Evolutionary conservation across 2,329 filamentous ascomycete genomes (phyloP).

Genomic region (Periconia macrospinosa): DNA sequence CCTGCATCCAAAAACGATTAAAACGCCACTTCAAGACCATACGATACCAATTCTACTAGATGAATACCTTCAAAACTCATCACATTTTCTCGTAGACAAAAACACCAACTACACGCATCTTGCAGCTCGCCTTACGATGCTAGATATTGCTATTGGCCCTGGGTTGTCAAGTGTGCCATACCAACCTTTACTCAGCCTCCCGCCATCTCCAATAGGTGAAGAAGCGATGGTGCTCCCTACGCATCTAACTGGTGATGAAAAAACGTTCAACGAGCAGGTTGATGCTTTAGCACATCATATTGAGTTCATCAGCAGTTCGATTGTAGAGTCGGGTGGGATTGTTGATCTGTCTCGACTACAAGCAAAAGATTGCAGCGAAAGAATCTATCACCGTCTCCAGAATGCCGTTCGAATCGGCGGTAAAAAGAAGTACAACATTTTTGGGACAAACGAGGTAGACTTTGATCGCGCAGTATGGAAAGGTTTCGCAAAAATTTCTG

Average conservation of each 20-base stretch:
- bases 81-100: slow-evolving; percentile 57
- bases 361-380: slow-evolving; percentile 74
- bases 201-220: slow-evolving; percentile 24
- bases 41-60: slow-evolving; percentile 23
- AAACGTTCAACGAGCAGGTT: slow-evolving; percentile 68
- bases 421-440: slow-evolving; percentile 41
- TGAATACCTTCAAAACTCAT: slow-evolving; percentile 30
- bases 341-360: slow-evolving; percentile 63
- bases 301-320: slow-evolving; percentile 58
- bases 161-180: slow-evolving; percentile 48
- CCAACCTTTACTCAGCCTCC: slow-evolving; percentile 29
- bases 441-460: slow-evolving; percentile 10
- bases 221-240: slow-evolving; percentile 11
- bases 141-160: slow-evolving; percentile 76
- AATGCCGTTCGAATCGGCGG: slow-evolving; percentile 68
- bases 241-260: slow-evolving; percentile 38
- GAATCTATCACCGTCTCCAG: slow-evolving; percentile 71
- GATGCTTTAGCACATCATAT: slow-evolving; percentile 62
- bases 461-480: background rate
- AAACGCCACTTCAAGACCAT: slow-evolving; percentile 26
- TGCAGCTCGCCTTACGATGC: slow-evolving; percentile 64
- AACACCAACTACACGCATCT: slow-evolving; percentile 71
- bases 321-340: slow-evolving; percentile 71
- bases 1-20: slow-evolving; percentile 44
- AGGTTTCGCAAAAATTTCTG: background rate